phyloP scores from a whole-genome alignment of 148 eudicot genomes.

The Chenopodium quinoa region DNA sequence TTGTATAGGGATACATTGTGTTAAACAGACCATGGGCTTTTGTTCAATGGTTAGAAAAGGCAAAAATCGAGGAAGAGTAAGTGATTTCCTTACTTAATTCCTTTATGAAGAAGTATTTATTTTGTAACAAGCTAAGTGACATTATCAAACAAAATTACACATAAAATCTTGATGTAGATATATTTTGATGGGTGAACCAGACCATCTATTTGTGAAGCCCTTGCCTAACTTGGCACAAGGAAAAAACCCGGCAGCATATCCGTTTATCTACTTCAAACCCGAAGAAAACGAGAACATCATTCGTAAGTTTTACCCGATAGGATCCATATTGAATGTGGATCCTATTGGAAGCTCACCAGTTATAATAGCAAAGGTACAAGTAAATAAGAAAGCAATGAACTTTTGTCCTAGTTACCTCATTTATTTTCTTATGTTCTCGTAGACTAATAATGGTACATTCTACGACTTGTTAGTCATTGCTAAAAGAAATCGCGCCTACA shows the following conservation, averaged over 20 bases:
- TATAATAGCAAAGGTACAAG: conserved; percentile 33
- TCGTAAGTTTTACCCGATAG: conserved; percentile 41
- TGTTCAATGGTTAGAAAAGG: conserved; percentile 67
- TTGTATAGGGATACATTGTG: conserved; percentile 61
- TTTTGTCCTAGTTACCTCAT: neutral
- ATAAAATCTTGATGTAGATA: conserved; percentile 24
- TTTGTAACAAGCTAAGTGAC: neutral
- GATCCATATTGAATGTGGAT: conserved; percentile 36
- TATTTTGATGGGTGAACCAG: conserved; percentile 50
- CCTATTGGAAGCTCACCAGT: conserved; percentile 56
- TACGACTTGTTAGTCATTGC: conserved; percentile 29
- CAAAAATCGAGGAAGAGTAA: conserved; percentile 66
- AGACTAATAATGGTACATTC: neutral
- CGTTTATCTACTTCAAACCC: conserved; percentile 50
- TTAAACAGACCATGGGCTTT: conserved; percentile 76
- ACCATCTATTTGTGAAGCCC: conserved; percentile 45
- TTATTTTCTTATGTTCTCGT: no score
- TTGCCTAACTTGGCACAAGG: conserved; percentile 41
- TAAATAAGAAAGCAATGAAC: neutral
- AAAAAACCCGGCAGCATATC: conserved; percentile 36
- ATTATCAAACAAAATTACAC: neutral
- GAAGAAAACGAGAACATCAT: conserved; percentile 33
- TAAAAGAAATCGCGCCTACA: conserved; percentile 57
- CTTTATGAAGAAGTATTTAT: neutral
- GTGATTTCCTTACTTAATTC: no score